These are phyloP conservation scores for Chrysoporthe cubensis DNA, from an alignment of 2,329 filamentous ascomycete genomes.

Conservation along the genomic window DNA sequence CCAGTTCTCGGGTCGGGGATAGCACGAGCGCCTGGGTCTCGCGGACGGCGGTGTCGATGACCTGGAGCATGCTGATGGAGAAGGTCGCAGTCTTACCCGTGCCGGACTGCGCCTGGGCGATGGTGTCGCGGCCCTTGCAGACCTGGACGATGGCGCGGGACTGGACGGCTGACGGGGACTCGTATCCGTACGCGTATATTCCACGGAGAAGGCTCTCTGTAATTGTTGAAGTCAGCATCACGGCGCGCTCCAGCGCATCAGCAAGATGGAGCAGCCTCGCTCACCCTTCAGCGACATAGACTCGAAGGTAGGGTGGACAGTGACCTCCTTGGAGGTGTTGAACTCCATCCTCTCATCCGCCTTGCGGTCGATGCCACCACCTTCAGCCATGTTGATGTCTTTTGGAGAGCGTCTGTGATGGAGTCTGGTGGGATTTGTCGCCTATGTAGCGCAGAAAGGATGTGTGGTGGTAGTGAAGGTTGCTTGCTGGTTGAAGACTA, in stretches of 20 bases:
- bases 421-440: constrained; percentile 12
- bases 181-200: constrained; percentile 98
- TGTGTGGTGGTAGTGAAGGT: constrained; percentile 9
- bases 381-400: constrained; percentile 79
- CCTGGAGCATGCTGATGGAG: constrained; percentile 98
- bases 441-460: constrained; percentile 1
- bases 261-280: constrained; percentile 39
- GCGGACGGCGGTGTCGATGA: constrained; percentile 95
- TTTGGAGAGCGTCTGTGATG: constrained; percentile 49
- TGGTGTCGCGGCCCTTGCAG: constrained; percentile 98
- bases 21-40: constrained; percentile 98
- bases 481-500: not conserved
- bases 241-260: not conserved
- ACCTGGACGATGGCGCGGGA: constrained; percentile 98
- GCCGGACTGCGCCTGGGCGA: constrained; percentile 97
- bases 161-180: constrained; percentile 96
- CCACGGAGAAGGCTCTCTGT: constrained; percentile 90
- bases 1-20: constrained; percentile 96
- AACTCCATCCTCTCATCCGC: constrained; percentile 98
- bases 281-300: constrained; percentile 90
- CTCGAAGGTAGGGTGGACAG: constrained; percentile 90
- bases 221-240: constrained; percentile 20
- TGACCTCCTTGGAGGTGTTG: constrained; percentile 96
- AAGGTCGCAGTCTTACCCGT: constrained; percentile 99
- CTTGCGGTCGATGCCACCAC: constrained; percentile 78